These are phyloP conservation scores for Aspergillus fischeri DNA, from an alignment of 2,329 filamentous ascomycete species.

Conservation along the genomic window DNA sequence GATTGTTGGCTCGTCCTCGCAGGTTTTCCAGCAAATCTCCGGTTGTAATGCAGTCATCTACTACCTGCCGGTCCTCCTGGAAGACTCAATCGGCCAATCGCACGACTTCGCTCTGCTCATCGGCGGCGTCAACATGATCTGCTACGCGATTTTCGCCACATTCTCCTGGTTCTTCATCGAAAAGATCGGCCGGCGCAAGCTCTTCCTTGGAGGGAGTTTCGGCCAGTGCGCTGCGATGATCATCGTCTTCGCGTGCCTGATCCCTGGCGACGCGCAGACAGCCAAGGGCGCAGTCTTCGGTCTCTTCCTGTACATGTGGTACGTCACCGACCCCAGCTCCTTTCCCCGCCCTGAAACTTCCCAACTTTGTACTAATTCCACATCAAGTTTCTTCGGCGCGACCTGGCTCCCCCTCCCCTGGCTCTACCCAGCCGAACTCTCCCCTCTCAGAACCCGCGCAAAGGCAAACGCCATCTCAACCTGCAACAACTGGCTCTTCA, in stretches of 20 bases:
- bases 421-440: slow-evolving; percentile 50
- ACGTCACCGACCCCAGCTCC: not conserved
- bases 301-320: slow-evolving; percentile 61
- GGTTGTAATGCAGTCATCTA: slow-evolving; percentile 51
- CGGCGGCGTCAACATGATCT: slow-evolving; percentile 50
- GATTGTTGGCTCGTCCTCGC: slow-evolving; percentile 37
- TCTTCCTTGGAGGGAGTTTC: slow-evolving; percentile 37
- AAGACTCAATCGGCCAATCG: slow-evolving; percentile 42
- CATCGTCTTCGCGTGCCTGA: slow-evolving; percentile 39
- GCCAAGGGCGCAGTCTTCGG: slow-evolving; percentile 50
- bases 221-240: slow-evolving; percentile 39
- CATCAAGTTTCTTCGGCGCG: slow-evolving; percentile 58
- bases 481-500: slow-evolving; percentile 54
- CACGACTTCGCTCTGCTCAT: slow-evolving; percentile 48
- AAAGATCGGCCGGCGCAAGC: slow-evolving; percentile 44
- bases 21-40: slow-evolving; percentile 47
- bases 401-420: slow-evolving; percentile 63
- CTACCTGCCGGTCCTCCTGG: slow-evolving; percentile 47
- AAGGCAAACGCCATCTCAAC: slow-evolving; percentile 55
- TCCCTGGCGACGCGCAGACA: slow-evolving; percentile 21
- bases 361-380: slow-evolving; percentile 6
- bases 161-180: slow-evolving; percentile 50
- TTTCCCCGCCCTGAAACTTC: slow-evolving; percentile 4
- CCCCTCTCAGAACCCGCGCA: slow-evolving; percentile 52
- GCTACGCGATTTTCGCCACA: slow-evolving; percentile 37